A percentile compares a stretch with the other conserved stretches of the same genome.
These are phyloP conservation scores for Lasiosphaeriaceae sp. DNA, from an alignment of 495 filamentous ascomycete genomes.

Conservation along the genomic window DNA sequence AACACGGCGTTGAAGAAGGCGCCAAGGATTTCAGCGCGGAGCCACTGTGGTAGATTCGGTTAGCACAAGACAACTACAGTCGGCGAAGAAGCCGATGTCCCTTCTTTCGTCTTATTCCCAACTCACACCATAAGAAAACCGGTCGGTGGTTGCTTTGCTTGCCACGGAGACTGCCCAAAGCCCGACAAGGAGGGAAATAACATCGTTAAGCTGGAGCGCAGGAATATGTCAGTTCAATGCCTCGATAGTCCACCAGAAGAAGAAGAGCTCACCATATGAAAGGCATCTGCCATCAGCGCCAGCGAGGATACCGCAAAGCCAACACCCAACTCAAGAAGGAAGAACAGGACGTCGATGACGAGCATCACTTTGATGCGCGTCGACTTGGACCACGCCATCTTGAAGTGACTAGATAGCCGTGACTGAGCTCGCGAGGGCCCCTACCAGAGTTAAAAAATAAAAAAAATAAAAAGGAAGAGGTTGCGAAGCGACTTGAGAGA, in stretches of 20 bases:
- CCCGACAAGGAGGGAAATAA: conserved; percentile 86
- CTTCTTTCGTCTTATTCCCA: not conserved
- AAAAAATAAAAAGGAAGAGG: no score
- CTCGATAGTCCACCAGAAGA: not conserved
- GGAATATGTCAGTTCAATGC: not conserved
- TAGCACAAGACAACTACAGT: conserved; percentile 26
- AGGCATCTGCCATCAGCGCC: conserved; percentile 91
- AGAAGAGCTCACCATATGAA: conserved; percentile 75
- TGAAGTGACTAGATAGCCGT: no score
- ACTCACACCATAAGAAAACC: conserved; percentile 89
- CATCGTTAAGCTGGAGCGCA: conserved; percentile 74
- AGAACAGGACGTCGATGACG: conserved; percentile 84
- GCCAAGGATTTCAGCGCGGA: conserved; percentile 96
- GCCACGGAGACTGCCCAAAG: conserved; percentile 93
- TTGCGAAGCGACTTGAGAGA: no score
- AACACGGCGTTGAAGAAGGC: conserved; percentile 96
- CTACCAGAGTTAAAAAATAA: no score
- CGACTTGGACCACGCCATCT: conserved; percentile 89
- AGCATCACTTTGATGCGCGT: conserved; percentile 89
- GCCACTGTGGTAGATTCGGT: conserved; percentile 53
- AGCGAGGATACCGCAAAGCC: conserved; percentile 86
- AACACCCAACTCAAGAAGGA: conserved; percentile 79
- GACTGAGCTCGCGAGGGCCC: no score
- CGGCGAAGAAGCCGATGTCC: no score
- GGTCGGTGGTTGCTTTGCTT: conserved; percentile 72